Base-by-base conservation (phyloP, 805 yeast species). In the Lachancea nothofagi region DNA sequence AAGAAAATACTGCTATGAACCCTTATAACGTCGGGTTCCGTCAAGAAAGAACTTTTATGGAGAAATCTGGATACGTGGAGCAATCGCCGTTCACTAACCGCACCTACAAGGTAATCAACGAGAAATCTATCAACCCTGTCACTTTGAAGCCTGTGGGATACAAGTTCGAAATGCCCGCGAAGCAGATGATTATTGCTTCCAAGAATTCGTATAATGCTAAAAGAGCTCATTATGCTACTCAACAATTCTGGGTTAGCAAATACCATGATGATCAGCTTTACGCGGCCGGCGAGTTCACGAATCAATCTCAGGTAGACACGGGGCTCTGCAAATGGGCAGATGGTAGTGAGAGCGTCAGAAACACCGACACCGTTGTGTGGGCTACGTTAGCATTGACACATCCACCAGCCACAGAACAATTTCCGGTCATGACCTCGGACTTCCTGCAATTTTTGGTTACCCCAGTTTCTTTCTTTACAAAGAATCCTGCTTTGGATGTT, bases 351-450 rank as follows among this genome's bases (percentile, higher is more conserved):
- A 57, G 65, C 25, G 86, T 83, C 25, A 79, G 89, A 74, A 75
- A 83, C 61, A 79, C 79, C 14, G 89, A 83, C 51, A 59, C 77
- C 42, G 87, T 83, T 44, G 80, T 83, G 31, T 83, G 90, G 89
- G 83, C 84, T 48, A 83, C 93, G 33, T 60, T 83, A 58, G 88
- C 86, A 20, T 74, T 83, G 67, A 83, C 90, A 3, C 94, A 83
- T 58, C 75, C 83, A 53, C 93, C 93, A 53, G 74, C 85, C 55
- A 78, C 80, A 26, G 94, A 83, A 66, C 90, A 83, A 62, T 83
- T 84, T 81, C 94, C 94, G 35, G 89, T 83, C 38, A 83, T 83
- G 94, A 89, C 93, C 24, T 84, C 80, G 42, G 94, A 83, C 65
- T 78, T 78, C 47, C 78, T 81, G 67, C 76, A 72, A 53, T 78